Conservation (phyloP, 176 grass and related monocot species). For the Otatea glauca region DNA sequence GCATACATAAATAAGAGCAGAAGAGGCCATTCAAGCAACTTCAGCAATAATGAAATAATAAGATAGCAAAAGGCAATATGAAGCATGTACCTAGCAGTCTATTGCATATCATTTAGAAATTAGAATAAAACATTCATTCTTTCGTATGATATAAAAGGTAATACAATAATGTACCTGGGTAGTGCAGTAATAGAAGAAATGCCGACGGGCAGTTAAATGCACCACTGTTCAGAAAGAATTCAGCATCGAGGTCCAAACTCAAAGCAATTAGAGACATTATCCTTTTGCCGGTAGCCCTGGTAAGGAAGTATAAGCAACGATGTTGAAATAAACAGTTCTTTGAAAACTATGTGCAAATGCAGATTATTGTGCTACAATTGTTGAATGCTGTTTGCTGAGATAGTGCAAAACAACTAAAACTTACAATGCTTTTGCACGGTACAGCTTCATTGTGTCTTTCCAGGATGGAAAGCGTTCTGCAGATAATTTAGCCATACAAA, state of each 20-base stretch:
- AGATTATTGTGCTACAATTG: neutral
- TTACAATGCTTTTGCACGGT: conserved; percentile 56
- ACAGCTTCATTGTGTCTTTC: conserved; percentile 59
- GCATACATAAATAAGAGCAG: neutral
- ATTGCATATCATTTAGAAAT: neutral
- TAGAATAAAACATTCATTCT: neutral
- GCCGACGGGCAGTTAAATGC: conserved; percentile 1
- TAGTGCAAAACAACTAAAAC: conserved; percentile 16
- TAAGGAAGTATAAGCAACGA: neutral
- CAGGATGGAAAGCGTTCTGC: conserved; percentile 59
- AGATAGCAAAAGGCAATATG: neutral
- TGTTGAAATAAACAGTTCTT: neutral
- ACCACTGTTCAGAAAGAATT: conserved; percentile 51
- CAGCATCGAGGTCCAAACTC: conserved; percentile 66
- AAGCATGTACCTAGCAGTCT: neutral
- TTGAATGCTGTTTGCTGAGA: neutral
- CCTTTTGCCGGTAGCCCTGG: conserved; percentile 49
- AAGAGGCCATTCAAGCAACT: neutral
- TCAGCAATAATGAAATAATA: neutral
- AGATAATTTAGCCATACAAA: conserved; percentile 26
- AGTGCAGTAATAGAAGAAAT: conserved; percentile 68
- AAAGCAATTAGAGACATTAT: conserved; percentile 70
- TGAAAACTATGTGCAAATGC: neutral
- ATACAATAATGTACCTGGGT: conserved; percentile 42
- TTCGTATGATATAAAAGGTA: neutral